Conservation (phyloP, 2,329 filamentous ascomycete genomes). For the Cladophialophora exuberans region DNA sequence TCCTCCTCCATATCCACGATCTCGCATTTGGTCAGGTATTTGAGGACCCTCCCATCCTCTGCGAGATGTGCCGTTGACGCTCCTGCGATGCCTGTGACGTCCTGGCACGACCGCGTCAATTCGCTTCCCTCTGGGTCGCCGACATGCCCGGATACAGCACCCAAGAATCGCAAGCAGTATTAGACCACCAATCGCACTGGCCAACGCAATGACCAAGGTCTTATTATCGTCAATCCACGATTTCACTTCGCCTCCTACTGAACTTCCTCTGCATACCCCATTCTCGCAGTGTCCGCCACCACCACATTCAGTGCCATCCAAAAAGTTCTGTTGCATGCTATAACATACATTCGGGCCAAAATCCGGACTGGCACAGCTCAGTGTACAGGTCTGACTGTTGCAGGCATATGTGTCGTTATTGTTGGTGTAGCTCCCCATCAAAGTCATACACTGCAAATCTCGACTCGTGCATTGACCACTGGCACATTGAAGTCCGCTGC, state of each 20-base stretch:
- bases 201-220: slow-evolving; percentile 79
- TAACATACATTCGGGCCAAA: slow-evolving; percentile 70
- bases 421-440: slow-evolving; percentile 75
- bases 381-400: slow-evolving; percentile 69
- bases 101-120: slow-evolving; percentile 9
- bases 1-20: slow-evolving; percentile 30
- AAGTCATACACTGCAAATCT: slow-evolving; percentile 81
- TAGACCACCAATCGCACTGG: slow-evolving; percentile 70
- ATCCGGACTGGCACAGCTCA: slow-evolving; percentile 74
- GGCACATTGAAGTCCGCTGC: slow-evolving; percentile 74
- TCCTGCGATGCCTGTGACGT: neutral
- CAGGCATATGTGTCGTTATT: slow-evolving; percentile 82
- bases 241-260: slow-evolving; percentile 69
- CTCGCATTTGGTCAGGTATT: slow-evolving; percentile 30
- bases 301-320: slow-evolving; percentile 85
- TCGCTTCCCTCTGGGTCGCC: slow-evolving; percentile 38
- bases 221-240: slow-evolving; percentile 79
- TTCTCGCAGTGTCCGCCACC: slow-evolving; percentile 79
- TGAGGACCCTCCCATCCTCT: slow-evolving; percentile 31
- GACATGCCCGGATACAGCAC: slow-evolving; percentile 66
- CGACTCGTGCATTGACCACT: slow-evolving; percentile 94
- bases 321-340: slow-evolving; percentile 83
- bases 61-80: slow-evolving; percentile 4
- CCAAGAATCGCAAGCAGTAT: slow-evolving; percentile 69
- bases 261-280: slow-evolving; percentile 74